Evolutionary conservation across 2,329 filamentous ascomycete genomes (phyloP), one percentile per base, ranked within the genome.

Genomic region (Tolypocladium ovalisporum): DNA sequence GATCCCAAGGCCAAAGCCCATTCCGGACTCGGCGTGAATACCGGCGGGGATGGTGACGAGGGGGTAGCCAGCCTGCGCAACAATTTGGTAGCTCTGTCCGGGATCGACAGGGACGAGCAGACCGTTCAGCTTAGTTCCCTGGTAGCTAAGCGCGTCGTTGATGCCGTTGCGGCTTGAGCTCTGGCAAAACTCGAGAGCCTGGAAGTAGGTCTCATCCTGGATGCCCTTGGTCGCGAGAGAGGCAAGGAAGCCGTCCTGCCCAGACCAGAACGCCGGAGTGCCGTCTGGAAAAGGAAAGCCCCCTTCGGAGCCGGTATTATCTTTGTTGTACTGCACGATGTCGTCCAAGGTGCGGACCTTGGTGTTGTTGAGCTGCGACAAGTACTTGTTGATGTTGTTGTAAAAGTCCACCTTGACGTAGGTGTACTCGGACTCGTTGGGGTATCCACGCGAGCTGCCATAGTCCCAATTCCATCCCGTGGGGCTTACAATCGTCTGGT

Each of bases 391-490:
- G 68, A 89, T 76, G 65, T 80, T 76, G 65, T 78, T 79, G 70
- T 86, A 87, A 64, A 87, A 87, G 66, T 88, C 84, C 0, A 85
- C 82, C 68, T 89, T 89, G 62, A 90, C 77, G 54, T 86, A 82
- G 0, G 84, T 88, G 70, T 86, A 90, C 68, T 90, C 87, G 17
- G 84, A 89, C 70, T 89, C 82, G 59, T 90, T 89, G n/a, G 83
- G 73, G 63, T 75, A 83, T 2, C 85, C 84, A 4, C 85, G 79
- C 1, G 75, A 78, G 7, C 62, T 76, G 17, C 86, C 86, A 61
- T 83, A 87, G 64, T 88, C 85, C 80, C 88, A 91, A 68, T 90
- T 76, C 87, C 87, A 91, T n/a, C 85, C 85, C 54, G 80, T 68
- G 0, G 83, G 85, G 36, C 79, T 81, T 15, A 90, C 79, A 29